phyloP scores from a whole-genome alignment of 1,284 basidiomycete genomes.

The Puccinia coronata region DNA sequence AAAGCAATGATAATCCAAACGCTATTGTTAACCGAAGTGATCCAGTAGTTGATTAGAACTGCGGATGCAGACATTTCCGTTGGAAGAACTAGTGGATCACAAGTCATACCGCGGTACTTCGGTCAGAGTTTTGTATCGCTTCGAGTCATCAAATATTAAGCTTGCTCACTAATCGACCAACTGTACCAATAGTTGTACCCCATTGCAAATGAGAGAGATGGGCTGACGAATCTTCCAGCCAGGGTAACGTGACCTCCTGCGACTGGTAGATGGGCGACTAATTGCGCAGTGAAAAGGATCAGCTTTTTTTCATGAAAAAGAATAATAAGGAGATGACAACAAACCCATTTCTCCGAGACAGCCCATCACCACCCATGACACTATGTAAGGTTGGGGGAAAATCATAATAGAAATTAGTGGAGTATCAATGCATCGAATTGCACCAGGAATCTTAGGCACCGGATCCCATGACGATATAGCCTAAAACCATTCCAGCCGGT shows the following conservation, averaged over 20 bases:
- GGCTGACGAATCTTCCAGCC: slow-evolving; percentile 41
- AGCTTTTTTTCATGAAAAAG: too few relatives aligned
- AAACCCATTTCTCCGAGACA: slow-evolving; percentile 46
- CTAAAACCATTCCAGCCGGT: slow-evolving; percentile 40
- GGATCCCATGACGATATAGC: slow-evolving; percentile 33
- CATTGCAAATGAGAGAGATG: slow-evolving; percentile 41
- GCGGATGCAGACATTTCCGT: slow-evolving; percentile 76
- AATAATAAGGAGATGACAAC: too few relatives aligned
- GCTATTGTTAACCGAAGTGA: slow-evolving; percentile 66
- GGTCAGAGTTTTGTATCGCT: not conserved
- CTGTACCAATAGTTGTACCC: slow-evolving; percentile 30
- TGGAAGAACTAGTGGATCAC: slow-evolving; percentile 63
- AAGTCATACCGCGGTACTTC: not conserved
- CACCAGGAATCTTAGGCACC: not conserved
- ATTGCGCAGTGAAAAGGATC: not conserved
- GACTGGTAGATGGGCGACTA: slow-evolving; percentile 43
- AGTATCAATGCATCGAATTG: too few relatives aligned
- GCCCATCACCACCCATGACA: slow-evolving; percentile 42
- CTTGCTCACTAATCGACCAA: slow-evolving; percentile 17
- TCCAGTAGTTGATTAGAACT: slow-evolving; percentile 76
- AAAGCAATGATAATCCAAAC: slow-evolving; percentile 76
- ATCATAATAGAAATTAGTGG: not conserved
- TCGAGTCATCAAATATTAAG: not conserved
- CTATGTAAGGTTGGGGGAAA: not conserved
- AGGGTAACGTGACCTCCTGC: slow-evolving; percentile 45